Evolutionary conservation across 139 green algal genomes (phyloP).

Genomic region (Mesotaenium endlicherianum): DNA sequence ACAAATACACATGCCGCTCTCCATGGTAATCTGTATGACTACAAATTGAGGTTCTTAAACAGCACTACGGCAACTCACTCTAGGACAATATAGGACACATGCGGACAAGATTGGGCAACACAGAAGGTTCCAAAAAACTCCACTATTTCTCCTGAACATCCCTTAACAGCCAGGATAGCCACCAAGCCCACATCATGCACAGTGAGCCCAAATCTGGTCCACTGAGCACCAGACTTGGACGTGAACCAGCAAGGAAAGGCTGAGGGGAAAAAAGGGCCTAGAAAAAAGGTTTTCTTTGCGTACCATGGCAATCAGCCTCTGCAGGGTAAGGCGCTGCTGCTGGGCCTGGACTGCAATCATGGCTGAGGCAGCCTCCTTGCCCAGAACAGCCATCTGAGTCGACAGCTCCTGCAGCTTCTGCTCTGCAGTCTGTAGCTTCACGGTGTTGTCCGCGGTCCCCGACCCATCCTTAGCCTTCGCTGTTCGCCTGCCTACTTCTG

Average conservation of each 20-base stretch:
- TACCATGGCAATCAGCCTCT: conserved; percentile 42
- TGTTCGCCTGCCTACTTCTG: not conserved
- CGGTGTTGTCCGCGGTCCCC: conserved; percentile 1
- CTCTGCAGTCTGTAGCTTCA: conserved; percentile 37
- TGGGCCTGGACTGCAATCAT: conserved; percentile 43
- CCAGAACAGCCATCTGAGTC: conserved; percentile 34
- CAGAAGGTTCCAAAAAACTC: too few species aligned
- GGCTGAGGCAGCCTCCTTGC: conserved; percentile 42
- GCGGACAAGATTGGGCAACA: too few species aligned
- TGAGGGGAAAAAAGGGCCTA: not conserved
- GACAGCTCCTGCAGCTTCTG: conserved; percentile 43
- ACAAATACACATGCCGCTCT: too few species aligned
- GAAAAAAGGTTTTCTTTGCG: not conserved
- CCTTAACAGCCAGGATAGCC: too few species aligned
- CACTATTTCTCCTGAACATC: too few species aligned
- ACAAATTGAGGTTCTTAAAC: too few species aligned
- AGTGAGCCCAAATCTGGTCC: too few species aligned
- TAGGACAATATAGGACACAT: too few species aligned
- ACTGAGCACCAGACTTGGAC: too few species aligned
- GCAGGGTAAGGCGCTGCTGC: conserved; percentile 45
- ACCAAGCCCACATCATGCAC: too few species aligned
- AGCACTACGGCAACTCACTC: too few species aligned
- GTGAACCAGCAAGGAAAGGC: not conserved
- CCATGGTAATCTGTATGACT: too few species aligned
- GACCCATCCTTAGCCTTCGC: conserved; percentile 3